Conservation (phyloP, 352 stramenopile species). For the Globisporangium camurandrum region DNA sequence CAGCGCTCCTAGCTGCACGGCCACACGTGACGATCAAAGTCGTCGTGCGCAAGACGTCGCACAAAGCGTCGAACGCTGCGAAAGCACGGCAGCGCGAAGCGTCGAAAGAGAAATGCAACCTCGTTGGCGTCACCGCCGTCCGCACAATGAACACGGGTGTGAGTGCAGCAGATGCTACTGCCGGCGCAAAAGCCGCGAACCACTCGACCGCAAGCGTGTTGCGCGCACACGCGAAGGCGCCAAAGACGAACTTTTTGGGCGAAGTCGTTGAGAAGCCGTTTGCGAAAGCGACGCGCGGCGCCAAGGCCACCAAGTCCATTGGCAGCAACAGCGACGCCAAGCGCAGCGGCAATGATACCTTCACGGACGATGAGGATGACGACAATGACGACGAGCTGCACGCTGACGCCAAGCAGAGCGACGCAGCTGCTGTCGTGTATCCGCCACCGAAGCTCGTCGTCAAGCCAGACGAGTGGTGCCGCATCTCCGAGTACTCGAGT, state of each 20-base stretch:
- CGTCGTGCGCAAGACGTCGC: slow-evolving; percentile 61
- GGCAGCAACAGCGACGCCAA: slow-evolving; percentile 19
- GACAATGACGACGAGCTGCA: slow-evolving; percentile 17
- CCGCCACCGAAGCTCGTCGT: slow-evolving; percentile 58
- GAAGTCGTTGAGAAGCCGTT: slow-evolving; percentile 46
- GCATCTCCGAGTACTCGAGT: slow-evolving; percentile 49
- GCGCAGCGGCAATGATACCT: neutral
- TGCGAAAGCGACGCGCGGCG: slow-evolving; percentile 16
- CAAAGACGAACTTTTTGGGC: slow-evolving; percentile 68
- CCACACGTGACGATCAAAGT: slow-evolving; percentile 63
- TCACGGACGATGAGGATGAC: slow-evolving; percentile 10
- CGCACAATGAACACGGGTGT: slow-evolving; percentile 15
- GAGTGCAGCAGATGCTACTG: slow-evolving; percentile 1
- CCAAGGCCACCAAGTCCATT: slow-evolving; percentile 7
- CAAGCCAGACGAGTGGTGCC: slow-evolving; percentile 70
- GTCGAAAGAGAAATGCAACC: slow-evolving; percentile 49
- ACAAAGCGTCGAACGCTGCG: slow-evolving; percentile 25
- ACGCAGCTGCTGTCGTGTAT: slow-evolving; percentile 10
- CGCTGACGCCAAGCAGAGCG: slow-evolving; percentile 6
- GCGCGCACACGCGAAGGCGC: slow-evolving; percentile 34
- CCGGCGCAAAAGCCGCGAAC: neutral
- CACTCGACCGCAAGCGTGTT: slow-evolving; percentile 22
- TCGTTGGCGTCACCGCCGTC: slow-evolving; percentile 54
- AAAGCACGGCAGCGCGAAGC: slow-evolving; percentile 50
- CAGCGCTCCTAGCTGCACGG: slow-evolving; percentile 23